A percentile compares a stretch with the other conserved stretches of the same genome.
Conservation (phyloP, 2,329 filamentous ascomycete genomes). For the Emmonsiellopsis sp. region DNA sequence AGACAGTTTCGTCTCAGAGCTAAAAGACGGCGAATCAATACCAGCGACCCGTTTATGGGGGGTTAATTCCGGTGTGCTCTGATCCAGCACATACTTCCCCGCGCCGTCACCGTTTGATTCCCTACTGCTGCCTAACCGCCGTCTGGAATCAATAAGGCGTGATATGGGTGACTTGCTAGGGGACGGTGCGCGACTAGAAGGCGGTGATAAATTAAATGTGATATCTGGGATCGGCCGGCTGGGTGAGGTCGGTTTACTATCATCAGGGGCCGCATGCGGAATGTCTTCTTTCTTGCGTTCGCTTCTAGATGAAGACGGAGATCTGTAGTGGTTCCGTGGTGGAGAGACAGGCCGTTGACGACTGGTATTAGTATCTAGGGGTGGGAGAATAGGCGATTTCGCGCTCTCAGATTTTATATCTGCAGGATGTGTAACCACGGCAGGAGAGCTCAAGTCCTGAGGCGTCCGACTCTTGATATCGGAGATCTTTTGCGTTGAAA, state of each 20-base stretch:
- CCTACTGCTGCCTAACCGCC: neutral
- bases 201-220: neutral
- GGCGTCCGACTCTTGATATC: neutral
- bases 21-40: neutral
- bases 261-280: neutral
- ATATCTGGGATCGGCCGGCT: neutral
- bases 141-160: neutral
- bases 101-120: neutral
- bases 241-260: neutral
- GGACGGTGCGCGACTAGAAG: neutral
- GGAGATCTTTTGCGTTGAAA: neutral
- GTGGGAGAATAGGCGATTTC: neutral
- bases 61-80: neutral
- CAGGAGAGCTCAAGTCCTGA: neutral
- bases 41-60: neutral
- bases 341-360: neutral
- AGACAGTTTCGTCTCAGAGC: neutral
- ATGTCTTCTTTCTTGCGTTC: neutral
- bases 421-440: neutral
- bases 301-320: neutral
- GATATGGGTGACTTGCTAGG: neutral
- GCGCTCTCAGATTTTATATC: neutral
- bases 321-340: neutral
- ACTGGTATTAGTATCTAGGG: slow-evolving; percentile 2
- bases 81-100: neutral